Evolutionary conservation across 2,329 filamentous ascomycete genomes (phyloP).

Genomic region (Talaromyces sp.): DNA sequence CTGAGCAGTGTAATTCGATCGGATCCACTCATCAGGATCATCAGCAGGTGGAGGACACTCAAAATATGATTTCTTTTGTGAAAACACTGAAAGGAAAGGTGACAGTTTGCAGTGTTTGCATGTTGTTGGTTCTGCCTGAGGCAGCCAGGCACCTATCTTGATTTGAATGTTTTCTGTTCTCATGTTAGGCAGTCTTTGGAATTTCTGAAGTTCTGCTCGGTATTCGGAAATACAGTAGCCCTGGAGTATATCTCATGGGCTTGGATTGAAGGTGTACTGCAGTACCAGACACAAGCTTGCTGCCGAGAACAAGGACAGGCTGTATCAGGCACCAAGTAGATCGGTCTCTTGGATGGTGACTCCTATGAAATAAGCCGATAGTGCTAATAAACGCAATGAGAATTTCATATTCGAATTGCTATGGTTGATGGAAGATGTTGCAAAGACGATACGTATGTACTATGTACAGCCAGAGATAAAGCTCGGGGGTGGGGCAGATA

Average conservation of each 20-base stretch:
- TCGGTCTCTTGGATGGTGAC: neutral
- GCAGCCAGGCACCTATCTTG: neutral
- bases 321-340: neutral
- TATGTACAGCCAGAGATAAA: neutral
- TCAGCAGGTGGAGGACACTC: neutral
- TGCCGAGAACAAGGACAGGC: neutral
- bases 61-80: neutral
- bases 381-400: neutral
- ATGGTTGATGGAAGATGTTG: neutral
- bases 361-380: neutral
- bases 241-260: neutral
- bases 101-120: neutral
- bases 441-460: neutral
- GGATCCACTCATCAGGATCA: neutral
- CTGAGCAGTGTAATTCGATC: neutral
- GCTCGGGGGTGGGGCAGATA: slow-evolving; percentile 6
- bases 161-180: neutral
- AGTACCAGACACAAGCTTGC: neutral
- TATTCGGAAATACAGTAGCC: neutral
- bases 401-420: neutral
- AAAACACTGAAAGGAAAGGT: neutral
- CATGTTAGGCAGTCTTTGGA: neutral
- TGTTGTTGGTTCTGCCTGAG: neutral
- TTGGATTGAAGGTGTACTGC: neutral
- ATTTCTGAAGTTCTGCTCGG: neutral